phyloP scores from a whole-genome alignment of 2,329 filamentous ascomycete species.

The Bertia moriformis region DNA sequence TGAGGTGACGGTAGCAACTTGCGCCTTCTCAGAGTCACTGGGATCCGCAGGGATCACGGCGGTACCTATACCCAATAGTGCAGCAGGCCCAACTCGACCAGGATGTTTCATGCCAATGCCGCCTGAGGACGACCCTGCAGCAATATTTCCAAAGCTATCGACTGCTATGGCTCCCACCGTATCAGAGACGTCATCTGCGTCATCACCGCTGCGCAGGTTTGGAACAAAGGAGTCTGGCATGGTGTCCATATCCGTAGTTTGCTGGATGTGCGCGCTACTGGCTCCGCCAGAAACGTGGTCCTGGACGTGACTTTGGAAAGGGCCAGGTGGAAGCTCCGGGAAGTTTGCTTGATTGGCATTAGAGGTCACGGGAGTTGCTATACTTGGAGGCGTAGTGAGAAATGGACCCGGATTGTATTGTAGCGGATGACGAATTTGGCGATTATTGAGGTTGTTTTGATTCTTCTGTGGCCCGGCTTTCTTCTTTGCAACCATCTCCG shows the following conservation, averaged over 20 bases:
- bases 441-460: too few relatives aligned
- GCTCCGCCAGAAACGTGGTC: too few relatives aligned
- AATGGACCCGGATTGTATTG: background rate
- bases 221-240: conserved; percentile 14
- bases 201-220: conserved; percentile 11
- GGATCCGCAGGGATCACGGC: conserved; percentile 56
- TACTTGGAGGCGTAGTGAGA: background rate
- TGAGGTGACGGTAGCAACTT: conserved; percentile 75
- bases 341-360: background rate
- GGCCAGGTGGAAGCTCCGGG: background rate
- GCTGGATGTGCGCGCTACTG: too few relatives aligned
- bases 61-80: conserved; percentile 80
- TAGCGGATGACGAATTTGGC: background rate
- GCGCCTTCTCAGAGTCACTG: conserved; percentile 22
- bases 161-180: conserved; percentile 93
- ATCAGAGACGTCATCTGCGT: conserved; percentile 48
- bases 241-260: too few relatives aligned
- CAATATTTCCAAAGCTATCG: conserved; percentile 72
- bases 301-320: too few relatives aligned
- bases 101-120: conserved; percentile 97
- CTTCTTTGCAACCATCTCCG: background rate
- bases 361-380: background rate
- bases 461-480: too few relatives aligned
- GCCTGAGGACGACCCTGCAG: conserved; percentile 87
- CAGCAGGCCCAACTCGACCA: conserved; percentile 81